Evolutionary conservation across 1,284 basidiomycete species (phyloP), one percentile per base, ranked within the genome.

Genomic region (Marasmius tenuissimus): DNA sequence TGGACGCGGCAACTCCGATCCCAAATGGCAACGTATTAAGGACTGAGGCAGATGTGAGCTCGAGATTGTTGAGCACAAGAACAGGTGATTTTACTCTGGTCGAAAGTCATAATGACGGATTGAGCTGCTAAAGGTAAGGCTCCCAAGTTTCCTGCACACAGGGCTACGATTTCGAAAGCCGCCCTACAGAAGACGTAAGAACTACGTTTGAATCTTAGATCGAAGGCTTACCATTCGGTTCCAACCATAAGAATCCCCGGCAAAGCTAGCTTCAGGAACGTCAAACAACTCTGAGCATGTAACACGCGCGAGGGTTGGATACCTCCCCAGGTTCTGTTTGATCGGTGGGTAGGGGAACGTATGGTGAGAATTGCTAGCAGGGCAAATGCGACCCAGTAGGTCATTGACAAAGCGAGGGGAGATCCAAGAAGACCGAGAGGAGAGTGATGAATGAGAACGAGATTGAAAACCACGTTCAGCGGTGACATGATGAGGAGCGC

Each of bases 41-140:
- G 63, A 88, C 86, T 87, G 52, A 55, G 61, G 39, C 16, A 34
- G 10, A 60, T 58, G 18, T 52, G 48, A 61, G 52, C 45, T 40
- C 37, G 42, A 55, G n/a, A 58, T 38, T 16, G 61, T 16, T 22
- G 22, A 40, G 34, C 20, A n/a, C 35, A 42, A 33, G 39, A 55
- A 45, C 14, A 47, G 39, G 35, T 14, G 14, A 20, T 67, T 76
- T 63, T 63, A 88, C 89, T 87, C 73, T 92, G 90, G 69, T 92
- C 91, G 11, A 86, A 84, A n/a, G 91, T 92, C 88, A 92, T 91
- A 62, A 92, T 91, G 47, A 91, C 86, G 0, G 88, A 87, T 69
- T 93, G 90, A 1, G 88, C 88, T 4, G 88, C 89, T 18, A 92
- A 78, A 1, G 89, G 76, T 40, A 88, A 70, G n/a, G 81, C 69